Base-by-base conservation (phyloP, 116 monocot species). In the Zostera marina region DNA sequence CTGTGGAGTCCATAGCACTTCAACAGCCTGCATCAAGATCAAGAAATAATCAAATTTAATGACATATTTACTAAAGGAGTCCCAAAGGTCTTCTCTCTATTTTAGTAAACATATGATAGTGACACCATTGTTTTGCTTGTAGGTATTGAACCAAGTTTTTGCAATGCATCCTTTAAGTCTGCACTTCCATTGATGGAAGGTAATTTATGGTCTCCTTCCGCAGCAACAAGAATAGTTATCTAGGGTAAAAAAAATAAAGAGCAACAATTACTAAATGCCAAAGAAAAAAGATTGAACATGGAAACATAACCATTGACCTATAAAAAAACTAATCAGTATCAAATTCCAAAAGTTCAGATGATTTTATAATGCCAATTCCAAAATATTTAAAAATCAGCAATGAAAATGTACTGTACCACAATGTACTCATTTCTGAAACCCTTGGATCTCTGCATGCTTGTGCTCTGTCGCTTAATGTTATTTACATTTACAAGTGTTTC, bases 401-500 rank as follows among this genome's bases (percentile, higher is more conserved):
- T 20, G 9, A 13, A 53, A 68, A 24, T n/a, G 23, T n/a, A 4
- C 49, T 72, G 66, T 81, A 94, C 94, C 88, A 94, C 88, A 64
- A 94, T 88, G 68, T 94, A 94, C 53, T 88, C 94, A 63, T 88
- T 94, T 72, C 70, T 85, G 67, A 82, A 82, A 53, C 59, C 57
- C 45, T 55, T 82, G 21, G 75, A 73, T 73, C 77, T 71, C 58
- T 67, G 72, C 55, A 69, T 74, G 44, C 66, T 42, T 51, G 68
- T 58, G 61, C 78, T 94, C 22, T 77, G 85, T 62, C 70, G 81
- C 77, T 82, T 94, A 58, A 94, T 80, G 47, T 58, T 94, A 69
- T 94, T 94, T 61, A 94, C 85, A 85, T 94, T 94, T 19, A 94
- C 85, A 54, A 94, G 79, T 56, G 94, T 94, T 68, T 94, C 94